phyloP scores from a whole-genome alignment of 1,284 basidiomycete genomes.

The Kalmanozyma brasiliensis region DNA sequence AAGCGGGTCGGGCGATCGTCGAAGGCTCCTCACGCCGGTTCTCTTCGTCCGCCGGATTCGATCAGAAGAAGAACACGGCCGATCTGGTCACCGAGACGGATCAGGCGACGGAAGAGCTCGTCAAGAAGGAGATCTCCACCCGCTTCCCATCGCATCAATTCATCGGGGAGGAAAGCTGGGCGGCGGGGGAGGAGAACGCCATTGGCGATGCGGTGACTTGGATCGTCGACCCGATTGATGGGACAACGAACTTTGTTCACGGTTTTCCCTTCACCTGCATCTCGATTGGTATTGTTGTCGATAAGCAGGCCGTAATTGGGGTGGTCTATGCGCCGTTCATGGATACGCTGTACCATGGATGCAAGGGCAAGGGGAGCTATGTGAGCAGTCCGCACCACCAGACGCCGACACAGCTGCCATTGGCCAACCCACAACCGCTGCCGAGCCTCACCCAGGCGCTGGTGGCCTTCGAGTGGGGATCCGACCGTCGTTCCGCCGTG shows the following conservation, averaged over 20 bases:
- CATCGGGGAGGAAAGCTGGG: conserved; percentile 89
- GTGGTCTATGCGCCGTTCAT: conserved; percentile 81
- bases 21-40: conserved; percentile 69
- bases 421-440: conserved; percentile 75
- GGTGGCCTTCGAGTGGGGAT: conserved; percentile 91
- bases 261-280: conserved; percentile 81
- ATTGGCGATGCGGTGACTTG: conserved; percentile 89
- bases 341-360: conserved; percentile 79
- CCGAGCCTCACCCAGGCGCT: conserved; percentile 83
- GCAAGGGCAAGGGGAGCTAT: conserved; percentile 82
- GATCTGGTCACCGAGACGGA: conserved; percentile 94
- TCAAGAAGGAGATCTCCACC: conserved; percentile 76
- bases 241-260: conserved; percentile 94
- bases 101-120: conserved; percentile 87
- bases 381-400: conserved; percentile 70
- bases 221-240: conserved; percentile 87
- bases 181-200: conserved; percentile 76
- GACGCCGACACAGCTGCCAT: conserved; percentile 73
- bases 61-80: conserved; percentile 65
- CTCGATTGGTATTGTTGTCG: conserved; percentile 87
- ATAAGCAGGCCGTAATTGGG: conserved; percentile 80
- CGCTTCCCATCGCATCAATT: conserved; percentile 84
- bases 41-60: conserved; percentile 31
- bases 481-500: conserved; percentile 75
- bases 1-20: conserved; percentile 70